These are phyloP conservation scores for Rhodosorus marinus DNA, from an alignment of 23 red algal genomes.

Conservation along the genomic window DNA sequence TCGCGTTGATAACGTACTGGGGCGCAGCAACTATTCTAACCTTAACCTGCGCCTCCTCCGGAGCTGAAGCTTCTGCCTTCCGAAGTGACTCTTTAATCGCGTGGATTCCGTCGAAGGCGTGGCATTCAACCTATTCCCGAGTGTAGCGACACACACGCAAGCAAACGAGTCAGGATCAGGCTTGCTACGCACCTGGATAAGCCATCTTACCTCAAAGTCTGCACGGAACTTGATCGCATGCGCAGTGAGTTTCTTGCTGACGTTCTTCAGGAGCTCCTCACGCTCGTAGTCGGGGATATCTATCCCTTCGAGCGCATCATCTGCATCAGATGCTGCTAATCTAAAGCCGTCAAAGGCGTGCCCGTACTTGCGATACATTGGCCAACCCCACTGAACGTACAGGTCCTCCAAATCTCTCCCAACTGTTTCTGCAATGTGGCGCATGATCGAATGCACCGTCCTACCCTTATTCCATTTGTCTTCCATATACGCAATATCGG, in stretches of 20 bases:
- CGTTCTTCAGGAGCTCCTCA: conserved; percentile 76
- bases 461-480: conserved; percentile 98
- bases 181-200: no score
- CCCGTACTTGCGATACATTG: conserved; percentile 72
- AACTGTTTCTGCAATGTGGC: conserved; percentile 81
- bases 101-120: conserved; percentile 94
- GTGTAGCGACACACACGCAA: no score
- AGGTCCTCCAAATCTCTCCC: conserved; percentile 68
- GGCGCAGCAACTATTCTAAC: conserved; percentile 93
- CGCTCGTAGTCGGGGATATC: conserved; percentile 54
- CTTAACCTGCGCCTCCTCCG: conserved; percentile 42
- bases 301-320: conserved; percentile 47
- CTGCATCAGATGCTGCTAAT: conserved; percentile 57
- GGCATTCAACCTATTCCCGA: no score
- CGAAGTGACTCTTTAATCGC: conserved; percentile 63
- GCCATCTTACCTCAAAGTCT: conserved; percentile 96
- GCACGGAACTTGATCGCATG: conserved; percentile 77
- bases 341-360: conserved; percentile 95
- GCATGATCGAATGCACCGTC: conserved; percentile 92
- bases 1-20: conserved; percentile 75
- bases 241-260: conserved; percentile 42
- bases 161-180: no score
- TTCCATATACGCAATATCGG: conserved; percentile 83
- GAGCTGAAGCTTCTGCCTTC: conserved; percentile 30
- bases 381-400: conserved; percentile 90